Evolutionary conservation across 2,329 filamentous ascomycete species (phyloP).

Genomic region (Stachybotrys echinatus): DNA sequence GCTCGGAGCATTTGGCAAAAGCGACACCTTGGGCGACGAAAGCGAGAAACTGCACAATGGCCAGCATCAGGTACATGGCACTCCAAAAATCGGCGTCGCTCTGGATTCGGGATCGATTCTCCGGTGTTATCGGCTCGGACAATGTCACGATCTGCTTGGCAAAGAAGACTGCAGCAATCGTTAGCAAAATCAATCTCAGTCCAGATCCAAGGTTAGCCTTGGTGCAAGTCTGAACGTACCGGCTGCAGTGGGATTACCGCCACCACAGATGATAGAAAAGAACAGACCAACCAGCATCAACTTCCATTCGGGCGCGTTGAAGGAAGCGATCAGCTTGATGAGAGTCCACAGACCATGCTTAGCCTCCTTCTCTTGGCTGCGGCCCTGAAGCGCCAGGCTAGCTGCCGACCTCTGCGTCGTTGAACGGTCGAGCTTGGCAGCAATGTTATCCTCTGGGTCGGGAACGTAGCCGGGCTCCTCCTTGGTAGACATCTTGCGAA

Average conservation of each 20-base stretch:
- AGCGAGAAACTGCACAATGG: conserved; percentile 64
- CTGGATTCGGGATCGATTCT: conserved; percentile 52
- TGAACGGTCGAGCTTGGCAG: conserved; percentile 50
- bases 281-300: conserved; percentile 69
- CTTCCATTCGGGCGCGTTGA: conserved; percentile 69
- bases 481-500: conserved; percentile 39
- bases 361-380: conserved; percentile 38
- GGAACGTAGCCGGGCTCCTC: conserved; percentile 35
- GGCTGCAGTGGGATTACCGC: conserved; percentile 62
- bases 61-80: conserved; percentile 83
- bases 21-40: conserved; percentile 64
- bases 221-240: conserved; percentile 12
- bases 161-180: conserved; percentile 68
- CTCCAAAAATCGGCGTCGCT: conserved; percentile 79
- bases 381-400: conserved; percentile 61
- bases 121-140: conserved; percentile 44
- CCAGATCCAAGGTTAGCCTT: too few relatives aligned
- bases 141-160: conserved; percentile 79
- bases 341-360: conserved; percentile 70
- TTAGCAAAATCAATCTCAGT: conserved; percentile 2
- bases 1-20: conserved; percentile 84
- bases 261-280: conserved; percentile 72
- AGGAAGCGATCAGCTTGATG: conserved; percentile 72
- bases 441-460: conserved; percentile 60
- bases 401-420: conserved; percentile 58